Percentiles rank a stretch among this genome's conserved stretches.
Conservation (phyloP, 2,329 filamentous ascomycete species). For the Paraconiothyrium sp. region DNA sequence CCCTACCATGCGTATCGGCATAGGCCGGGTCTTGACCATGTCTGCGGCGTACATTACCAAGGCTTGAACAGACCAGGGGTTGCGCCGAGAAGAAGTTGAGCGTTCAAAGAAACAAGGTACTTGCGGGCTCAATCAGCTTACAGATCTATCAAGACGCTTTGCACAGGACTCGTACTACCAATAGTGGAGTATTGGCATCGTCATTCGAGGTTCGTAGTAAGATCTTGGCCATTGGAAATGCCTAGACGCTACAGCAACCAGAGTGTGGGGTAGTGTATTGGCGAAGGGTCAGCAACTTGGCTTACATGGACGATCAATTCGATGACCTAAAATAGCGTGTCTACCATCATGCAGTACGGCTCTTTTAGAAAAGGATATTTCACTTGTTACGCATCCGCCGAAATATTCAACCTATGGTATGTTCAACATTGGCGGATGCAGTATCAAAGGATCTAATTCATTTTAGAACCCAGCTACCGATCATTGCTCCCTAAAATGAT, state of each 20-base stretch:
- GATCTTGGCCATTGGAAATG: conserved; percentile 1
- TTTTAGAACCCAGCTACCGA: no score
- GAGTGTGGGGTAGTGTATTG: conserved; percentile 8
- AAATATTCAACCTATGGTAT: neutral
- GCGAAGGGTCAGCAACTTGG: conserved; percentile 6
- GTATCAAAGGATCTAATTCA: no score
- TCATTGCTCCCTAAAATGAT: no score
- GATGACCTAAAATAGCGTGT: neutral
- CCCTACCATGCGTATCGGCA: neutral
- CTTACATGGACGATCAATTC: neutral
- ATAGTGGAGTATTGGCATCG: neutral
- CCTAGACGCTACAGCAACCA: neutral
- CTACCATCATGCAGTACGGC: neutral
- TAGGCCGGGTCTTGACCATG: neutral
- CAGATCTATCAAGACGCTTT: neutral
- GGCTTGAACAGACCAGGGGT: neutral
- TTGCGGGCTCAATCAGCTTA: neutral
- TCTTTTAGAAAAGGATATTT: neutral
- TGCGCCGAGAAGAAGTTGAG: neutral
- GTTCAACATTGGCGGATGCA: no score
- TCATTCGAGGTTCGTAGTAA: neutral
- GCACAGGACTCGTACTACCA: neutral
- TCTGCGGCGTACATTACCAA: neutral
- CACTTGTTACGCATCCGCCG: neutral
- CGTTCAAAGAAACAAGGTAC: neutral